Conservation (phyloP, 73 alveolate genomes). For the Symbiodinium pilosum region DNA sequence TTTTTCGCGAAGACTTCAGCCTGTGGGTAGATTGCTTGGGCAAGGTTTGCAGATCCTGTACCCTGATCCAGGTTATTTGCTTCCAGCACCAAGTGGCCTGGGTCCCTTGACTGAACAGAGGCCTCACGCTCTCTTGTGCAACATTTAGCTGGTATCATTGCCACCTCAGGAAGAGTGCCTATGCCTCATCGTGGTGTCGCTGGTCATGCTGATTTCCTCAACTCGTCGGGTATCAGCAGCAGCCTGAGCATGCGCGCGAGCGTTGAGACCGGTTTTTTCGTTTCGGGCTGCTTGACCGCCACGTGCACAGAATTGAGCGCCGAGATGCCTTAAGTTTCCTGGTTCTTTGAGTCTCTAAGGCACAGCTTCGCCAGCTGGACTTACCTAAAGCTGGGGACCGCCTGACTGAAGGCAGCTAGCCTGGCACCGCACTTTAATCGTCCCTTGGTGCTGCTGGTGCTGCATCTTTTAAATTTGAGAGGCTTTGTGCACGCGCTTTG, state of each 20-base stretch:
- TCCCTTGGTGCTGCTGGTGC: too few species aligned
- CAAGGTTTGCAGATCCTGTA: too few species aligned
- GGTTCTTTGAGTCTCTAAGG: not conserved
- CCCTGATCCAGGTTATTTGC: not conserved
- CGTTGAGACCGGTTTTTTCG: too few species aligned
- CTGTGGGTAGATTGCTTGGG: too few species aligned
- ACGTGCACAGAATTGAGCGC: not conserved
- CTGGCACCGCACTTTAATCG: too few species aligned
- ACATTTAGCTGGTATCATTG: not conserved
- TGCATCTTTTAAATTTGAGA: not conserved
- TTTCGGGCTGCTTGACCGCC: too few species aligned
- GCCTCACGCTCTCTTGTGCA: not conserved
- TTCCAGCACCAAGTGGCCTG: conserved; percentile 27
- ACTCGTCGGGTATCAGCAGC: conserved; percentile 72
- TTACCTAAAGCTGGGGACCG: not conserved
- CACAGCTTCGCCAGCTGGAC: conserved; percentile 15
- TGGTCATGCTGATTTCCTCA: conserved; percentile 79
- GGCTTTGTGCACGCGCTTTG: not conserved
- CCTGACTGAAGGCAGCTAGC: not conserved
- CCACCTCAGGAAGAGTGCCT: conserved; percentile 40
- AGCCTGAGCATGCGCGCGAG: too few species aligned
- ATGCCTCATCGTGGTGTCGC: conserved; percentile 51
- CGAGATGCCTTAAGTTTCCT: not conserved
- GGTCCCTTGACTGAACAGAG: not conserved
- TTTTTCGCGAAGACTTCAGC: too few species aligned